These are phyloP conservation scores for Diutina pseudorugosa DNA, from an alignment of 1,139 yeast species.

Conservation along the genomic window DNA sequence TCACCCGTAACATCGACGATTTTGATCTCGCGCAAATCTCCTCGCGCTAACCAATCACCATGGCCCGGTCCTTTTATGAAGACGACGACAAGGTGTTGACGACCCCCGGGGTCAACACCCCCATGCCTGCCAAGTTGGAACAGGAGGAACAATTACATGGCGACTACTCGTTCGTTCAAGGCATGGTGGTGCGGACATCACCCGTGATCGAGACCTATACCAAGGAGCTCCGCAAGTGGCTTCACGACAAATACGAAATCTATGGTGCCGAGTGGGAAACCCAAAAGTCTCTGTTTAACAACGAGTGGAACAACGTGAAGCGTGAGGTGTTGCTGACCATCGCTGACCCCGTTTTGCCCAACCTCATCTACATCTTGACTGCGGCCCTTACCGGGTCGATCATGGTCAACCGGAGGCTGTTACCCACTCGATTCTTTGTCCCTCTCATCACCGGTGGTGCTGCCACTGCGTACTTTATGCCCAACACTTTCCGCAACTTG, in stretches of 20 bases:
- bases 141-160: slow-evolving; percentile 29
- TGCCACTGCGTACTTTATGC: not conserved
- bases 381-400: not conserved
- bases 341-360: slow-evolving; percentile 2
- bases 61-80: slow-evolving; percentile 31
- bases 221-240: slow-evolving; percentile 22
- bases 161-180: slow-evolving; percentile 30
- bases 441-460: not conserved
- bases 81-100: slow-evolving; percentile 35
- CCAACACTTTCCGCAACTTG: not conserved
- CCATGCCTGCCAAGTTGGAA: slow-evolving; percentile 23
- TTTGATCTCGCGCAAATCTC: not conserved
- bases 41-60: slow-evolving; percentile 2
- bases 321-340: slow-evolving; percentile 3
- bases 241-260: slow-evolving; percentile 25
- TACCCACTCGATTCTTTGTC: not conserved
- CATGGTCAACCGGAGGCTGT: slow-evolving; percentile 3
- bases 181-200: slow-evolving; percentile 40
- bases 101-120: slow-evolving; percentile 35
- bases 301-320: slow-evolving; percentile 23
- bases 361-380: slow-evolving; percentile 1
- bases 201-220: slow-evolving; percentile 33
- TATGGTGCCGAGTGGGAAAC: slow-evolving; percentile 32
- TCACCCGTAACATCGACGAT: not conserved
- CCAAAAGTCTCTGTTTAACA: slow-evolving; percentile 29